Evolutionary conservation across 2,329 filamentous ascomycete genomes (phyloP).

Genomic region (Aspergillus fructus): DNA sequence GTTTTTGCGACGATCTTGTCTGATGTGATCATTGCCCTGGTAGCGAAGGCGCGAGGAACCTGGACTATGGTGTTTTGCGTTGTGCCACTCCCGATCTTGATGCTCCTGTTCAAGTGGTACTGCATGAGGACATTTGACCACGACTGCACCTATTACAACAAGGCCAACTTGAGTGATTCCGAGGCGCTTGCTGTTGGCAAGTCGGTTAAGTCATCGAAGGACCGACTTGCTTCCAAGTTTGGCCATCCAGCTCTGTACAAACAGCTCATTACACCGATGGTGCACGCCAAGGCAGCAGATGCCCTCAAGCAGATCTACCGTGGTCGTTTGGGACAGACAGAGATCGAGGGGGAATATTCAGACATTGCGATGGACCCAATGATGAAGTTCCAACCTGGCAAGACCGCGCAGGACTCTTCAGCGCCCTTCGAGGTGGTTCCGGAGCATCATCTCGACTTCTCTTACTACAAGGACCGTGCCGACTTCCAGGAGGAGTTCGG

Average conservation of each 20-base stretch:
- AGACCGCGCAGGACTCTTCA: conserved; percentile 42
- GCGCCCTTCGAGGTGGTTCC: conserved; percentile 88
- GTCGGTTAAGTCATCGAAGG: conserved; percentile 45
- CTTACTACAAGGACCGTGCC: conserved; percentile 84
- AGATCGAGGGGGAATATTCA: conserved; percentile 54
- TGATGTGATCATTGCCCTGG: conserved; percentile 74
- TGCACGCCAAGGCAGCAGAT: conserved; percentile 85
- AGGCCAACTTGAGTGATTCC: conserved; percentile 56
- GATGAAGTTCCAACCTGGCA: conserved; percentile 60
- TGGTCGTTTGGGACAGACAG: conserved; percentile 66
- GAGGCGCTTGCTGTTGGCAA: conserved; percentile 42
- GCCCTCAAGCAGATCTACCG: conserved; percentile 82
- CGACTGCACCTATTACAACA: conserved; percentile 77
- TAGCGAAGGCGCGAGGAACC: conserved; percentile 69
- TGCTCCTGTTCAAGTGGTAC: conserved; percentile 83
- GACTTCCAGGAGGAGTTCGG: conserved; percentile 87
- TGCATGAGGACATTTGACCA: conserved; percentile 74
- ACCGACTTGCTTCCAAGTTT: conserved; percentile 74
- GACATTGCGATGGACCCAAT: conserved; percentile 82
- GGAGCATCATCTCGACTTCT: conserved; percentile 82
- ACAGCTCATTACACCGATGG: conserved; percentile 90
- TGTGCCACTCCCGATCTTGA: conserved; percentile 72
- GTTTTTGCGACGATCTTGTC: conserved; percentile 77
- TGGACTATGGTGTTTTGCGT: conserved; percentile 67
- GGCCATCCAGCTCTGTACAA: conserved; percentile 89